Conservation (phyloP, 768 basidiomycete species). For the Nevesoporus exiguus region DNA sequence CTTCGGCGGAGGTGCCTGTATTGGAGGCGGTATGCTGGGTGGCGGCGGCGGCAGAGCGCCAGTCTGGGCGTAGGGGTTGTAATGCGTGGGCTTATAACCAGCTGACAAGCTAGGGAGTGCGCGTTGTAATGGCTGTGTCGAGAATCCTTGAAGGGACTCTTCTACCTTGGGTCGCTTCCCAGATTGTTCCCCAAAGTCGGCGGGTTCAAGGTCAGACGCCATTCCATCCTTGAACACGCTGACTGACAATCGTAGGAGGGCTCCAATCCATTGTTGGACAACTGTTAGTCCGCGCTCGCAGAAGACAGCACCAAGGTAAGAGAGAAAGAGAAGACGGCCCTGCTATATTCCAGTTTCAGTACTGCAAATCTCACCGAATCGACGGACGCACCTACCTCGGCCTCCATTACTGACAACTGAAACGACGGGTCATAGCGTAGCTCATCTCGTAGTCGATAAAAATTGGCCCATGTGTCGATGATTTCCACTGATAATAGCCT, state of each 20-base stretch:
- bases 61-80: constrained; percentile 28
- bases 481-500: constrained; percentile 31
- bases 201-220: constrained; percentile 18
- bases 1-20: constrained; percentile 36
- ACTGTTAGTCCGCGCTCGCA: constrained; percentile 47
- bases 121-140: constrained; percentile 24
- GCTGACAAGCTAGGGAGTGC: constrained; percentile 12
- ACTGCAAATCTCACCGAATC: constrained; percentile 10
- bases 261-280: constrained; percentile 57
- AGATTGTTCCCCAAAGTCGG: constrained; percentile 27
- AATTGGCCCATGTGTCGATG: constrained; percentile 37
- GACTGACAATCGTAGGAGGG: constrained; percentile 32
- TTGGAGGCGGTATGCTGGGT: constrained; percentile 30
- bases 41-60: constrained; percentile 21
- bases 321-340: constrained; percentile 53
- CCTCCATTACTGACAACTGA: constrained; percentile 25
- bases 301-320: constrained; percentile 67
- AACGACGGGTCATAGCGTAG: constrained; percentile 32
- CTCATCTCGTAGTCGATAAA: constrained; percentile 36
- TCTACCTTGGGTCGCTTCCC: constrained; percentile 31
- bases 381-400: constrained; percentile 36
- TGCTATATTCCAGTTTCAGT: constrained; percentile 40
- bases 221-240: constrained; percentile 15
- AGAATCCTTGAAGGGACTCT: constrained; percentile 32
- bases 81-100: constrained; percentile 25